A percentile compares a stretch with the other conserved stretches of the same genome.
Evolutionary conservation across 306 rosid genomes (phyloP).

Genomic region (Sicyos baderoa): DNA sequence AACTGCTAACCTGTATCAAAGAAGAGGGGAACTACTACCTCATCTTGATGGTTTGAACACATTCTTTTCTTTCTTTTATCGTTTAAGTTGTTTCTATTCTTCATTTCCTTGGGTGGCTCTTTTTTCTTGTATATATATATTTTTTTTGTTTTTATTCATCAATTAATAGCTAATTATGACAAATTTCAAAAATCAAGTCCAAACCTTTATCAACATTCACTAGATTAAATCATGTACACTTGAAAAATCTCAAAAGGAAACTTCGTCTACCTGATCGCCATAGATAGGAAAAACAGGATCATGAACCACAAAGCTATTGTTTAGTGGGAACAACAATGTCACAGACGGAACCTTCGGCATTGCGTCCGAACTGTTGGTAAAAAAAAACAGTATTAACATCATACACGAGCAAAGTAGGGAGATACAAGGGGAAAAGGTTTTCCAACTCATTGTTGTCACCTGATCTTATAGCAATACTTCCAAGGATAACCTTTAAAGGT

Average conservation of each 20-base stretch:
- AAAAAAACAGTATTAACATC: background rate
- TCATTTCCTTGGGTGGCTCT: background rate
- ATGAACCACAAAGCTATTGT: conserved; percentile 70
- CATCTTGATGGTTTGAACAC: background rate
- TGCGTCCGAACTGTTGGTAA: conserved; percentile 45
- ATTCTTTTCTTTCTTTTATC: background rate
- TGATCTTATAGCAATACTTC: conserved; percentile 73
- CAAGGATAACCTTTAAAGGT: conserved; percentile 54
- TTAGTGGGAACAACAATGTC: conserved; percentile 52
- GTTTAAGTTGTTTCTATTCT: conserved; percentile 9
- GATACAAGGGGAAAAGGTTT: conserved; percentile 4
- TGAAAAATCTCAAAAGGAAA: conserved; percentile 8
- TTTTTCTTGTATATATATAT: too few species aligned
- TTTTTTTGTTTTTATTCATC: too few species aligned
- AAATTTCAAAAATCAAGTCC: conserved; percentile 9
- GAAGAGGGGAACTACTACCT: background rate
- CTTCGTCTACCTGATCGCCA: conserved; percentile 45
- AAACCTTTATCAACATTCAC: background rate
- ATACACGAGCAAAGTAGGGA: background rate
- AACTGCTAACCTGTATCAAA: background rate
- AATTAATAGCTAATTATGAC: background rate
- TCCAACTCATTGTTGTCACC: conserved; percentile 35
- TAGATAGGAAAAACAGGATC: conserved; percentile 44
- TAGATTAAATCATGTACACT: too few species aligned
- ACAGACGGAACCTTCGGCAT: conserved; percentile 59